These are phyloP conservation scores for Mycena sanguinolenta DNA, from an alignment of 768 basidiomycete species.

Conservation along the genomic window DNA sequence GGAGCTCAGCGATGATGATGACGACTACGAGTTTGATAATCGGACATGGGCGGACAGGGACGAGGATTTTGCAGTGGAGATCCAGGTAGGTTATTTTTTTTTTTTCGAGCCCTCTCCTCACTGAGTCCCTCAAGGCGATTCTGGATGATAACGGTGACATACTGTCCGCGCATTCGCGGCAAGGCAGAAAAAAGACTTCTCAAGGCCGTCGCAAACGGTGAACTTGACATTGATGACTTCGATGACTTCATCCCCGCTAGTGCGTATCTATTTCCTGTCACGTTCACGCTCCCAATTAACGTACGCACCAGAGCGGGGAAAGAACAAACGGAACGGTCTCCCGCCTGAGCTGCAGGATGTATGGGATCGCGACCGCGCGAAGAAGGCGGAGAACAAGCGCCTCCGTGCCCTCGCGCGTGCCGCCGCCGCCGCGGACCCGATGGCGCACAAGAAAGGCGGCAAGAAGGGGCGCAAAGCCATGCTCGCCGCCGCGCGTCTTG, in stretches of 20 bases:
- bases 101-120: not conserved
- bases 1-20: conserved; percentile 50
- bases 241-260: conserved; percentile 57
- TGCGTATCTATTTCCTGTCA: conserved; percentile 50
- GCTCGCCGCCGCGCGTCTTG: conserved; percentile 66
- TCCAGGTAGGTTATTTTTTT: conserved; percentile 60
- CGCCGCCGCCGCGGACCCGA: conserved; percentile 71
- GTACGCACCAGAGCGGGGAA: conserved; percentile 53
- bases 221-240: conserved; percentile 60
- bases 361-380: conserved; percentile 86
- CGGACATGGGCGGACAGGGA: conserved; percentile 44
- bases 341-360: conserved; percentile 71
- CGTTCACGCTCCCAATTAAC: conserved; percentile 8
- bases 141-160: conserved; percentile 72
- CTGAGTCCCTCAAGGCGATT: conserved; percentile 58
- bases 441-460: conserved; percentile 71
- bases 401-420: conserved; percentile 70
- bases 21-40: conserved; percentile 44
- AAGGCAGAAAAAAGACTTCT: conserved; percentile 70
- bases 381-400: conserved; percentile 84
- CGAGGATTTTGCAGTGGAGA: conserved; percentile 52
- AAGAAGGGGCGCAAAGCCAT: conserved; percentile 81
- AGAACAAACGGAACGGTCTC: conserved; percentile 66
- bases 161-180: conserved; percentile 57
- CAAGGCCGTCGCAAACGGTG: conserved; percentile 70